Base-by-base conservation (phyloP, 2,329 filamentous ascomycete genomes). In the Trichoderma sp. region DNA sequence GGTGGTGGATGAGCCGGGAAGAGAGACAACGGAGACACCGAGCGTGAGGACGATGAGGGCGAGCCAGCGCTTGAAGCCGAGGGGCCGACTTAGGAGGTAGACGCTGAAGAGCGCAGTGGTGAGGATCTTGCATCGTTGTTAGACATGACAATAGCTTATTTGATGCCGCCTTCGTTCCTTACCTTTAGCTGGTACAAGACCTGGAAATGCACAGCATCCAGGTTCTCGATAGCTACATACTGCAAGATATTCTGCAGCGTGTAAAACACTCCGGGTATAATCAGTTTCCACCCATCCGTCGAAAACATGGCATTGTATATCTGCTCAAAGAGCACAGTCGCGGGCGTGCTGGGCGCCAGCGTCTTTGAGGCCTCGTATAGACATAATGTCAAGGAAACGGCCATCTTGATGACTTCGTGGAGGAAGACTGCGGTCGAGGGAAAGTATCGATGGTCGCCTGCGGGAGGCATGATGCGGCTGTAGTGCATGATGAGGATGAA, bases 401-500 rank as follows among this genome's bases (percentile, higher is more conserved):
- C 88, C 40, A 98, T 87, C 81, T 98, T 98, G 75, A 97, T 87
- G 58, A 97, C 87, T 81, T 99, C 96, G 79, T 94, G 96, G 72
- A 98, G 85, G 78, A 98, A 93, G 67, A 99, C 93, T 55, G 95
- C 94, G 11, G 96, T 98, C 53, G 94, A 97, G 49, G 95, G 91
- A 75, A 96, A 93, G 81, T 97, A 98, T 78, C 94, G 91, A 77
- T 94, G 92, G 73, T 93, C 92, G 77, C 91, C 89, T 11, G 87
- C 85, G 11, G 90, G 86, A n/a, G 94, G 92, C 94, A 97, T 97
- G 71, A 96, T 89, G 73, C 94, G 89, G 35, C 94, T 97, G 80
- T 98, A 97, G 82, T 97, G 95, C 86, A 97, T 92, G 68, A 97
- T 87, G 73, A 95, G 82, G 71, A 93, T 93, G 71, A 94, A 84